Evolutionary conservation across 371 early-diverging fungal genomes (phyloP), one percentile per base, ranked within the genome.

Genomic region (Haplosporangium sp.): DNA sequence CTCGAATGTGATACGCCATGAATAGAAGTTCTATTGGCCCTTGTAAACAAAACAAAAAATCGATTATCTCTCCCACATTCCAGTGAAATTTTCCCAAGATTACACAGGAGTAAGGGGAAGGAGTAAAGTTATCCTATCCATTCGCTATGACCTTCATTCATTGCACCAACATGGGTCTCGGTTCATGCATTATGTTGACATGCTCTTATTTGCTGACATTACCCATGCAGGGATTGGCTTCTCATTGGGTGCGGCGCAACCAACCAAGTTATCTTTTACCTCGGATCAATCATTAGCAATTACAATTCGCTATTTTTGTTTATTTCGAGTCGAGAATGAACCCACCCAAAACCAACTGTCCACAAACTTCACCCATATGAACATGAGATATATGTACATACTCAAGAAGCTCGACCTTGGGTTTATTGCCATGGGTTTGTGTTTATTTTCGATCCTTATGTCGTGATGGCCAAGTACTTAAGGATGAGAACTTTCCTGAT

Each of bases 231-330:
- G 55, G 35, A 35, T 34, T 35, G 17, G 19, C 50, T 15, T 50
- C 19, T 15, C 50, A 34, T n/a, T 34, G 40, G 19, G 20, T 17
- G 35, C 38, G 17, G 4, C 20, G 3, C 34, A 34, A 3, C 17
- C 10, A n/a, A 15, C 15, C n/a, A 17, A 13, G 10, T 17, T 13
- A 7, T 7, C n/a, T 11, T 9, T 17, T 6, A 34, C 47, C 27
- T 27, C 61, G 61, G 61, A 61, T 61, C 61, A 61, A 61, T 61
- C 47, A 42, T 61, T 61, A 42, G 13, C 47, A 61, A 61, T 61
- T 4, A 20, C 34, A 38, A 61, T 61, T 15, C 61, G 1, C 6
- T 27, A 6, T 8, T 34, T 27, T 55, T 55, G 27, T 55, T 55
- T 55, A 6, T 10, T 55, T 55, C 10, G 20, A 11, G 27, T 20